Base-by-base conservation (phyloP, 768 basidiomycete species). In the Candolleomyces eurysporus region DNA sequence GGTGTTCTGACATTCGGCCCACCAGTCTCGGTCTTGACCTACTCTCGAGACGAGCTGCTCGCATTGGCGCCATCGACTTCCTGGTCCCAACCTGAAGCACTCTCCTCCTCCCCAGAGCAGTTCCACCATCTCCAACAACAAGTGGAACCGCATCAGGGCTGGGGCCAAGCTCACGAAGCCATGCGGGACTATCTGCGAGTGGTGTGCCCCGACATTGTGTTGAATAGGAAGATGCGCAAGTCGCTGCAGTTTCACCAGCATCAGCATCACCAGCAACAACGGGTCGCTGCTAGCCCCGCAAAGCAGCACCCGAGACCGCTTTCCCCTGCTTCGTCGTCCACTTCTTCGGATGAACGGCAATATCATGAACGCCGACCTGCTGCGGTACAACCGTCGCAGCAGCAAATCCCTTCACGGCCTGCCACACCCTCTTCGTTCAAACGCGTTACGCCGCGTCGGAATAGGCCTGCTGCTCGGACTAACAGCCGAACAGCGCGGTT, bases 151-250 rank as follows among this genome's bases (percentile, higher is more conserved):
- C 58, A 59, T 32, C 26, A n/a, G 13, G 58, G 58, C 5, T 59
- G 58, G 58, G 42, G 10, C 9, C 40, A 36, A 10, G 48, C 50
- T 3, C 49, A 69, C 46, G 66, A 68, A 31, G 63, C 65, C 13
- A 61, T 72, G 48, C 70, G 67, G n/a, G 64, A 62, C 26, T 66
- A 64, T 48, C 65, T 72, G 39, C 66, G 67, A 17, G 60, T 56
- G 11, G 45, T 64, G 1, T 67, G 66, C 62, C 72, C 72, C 1
- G 72, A 75, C 56, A 65, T 73, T 14, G 66, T 73, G 31, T 73
- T 75, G 70, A 73, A 69, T 54, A 65, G 72, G 45, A 71, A 70
- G 52, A 71, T 72, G 66, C 67, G 69, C 54, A 75, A 75, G 68
- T 67, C 63, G 22, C 52, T 71, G 42, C 66, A 72, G 61, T 73